Evolutionary conservation across 2,329 filamentous ascomycete species (phyloP).

Genomic region (Didymella pomorum): DNA sequence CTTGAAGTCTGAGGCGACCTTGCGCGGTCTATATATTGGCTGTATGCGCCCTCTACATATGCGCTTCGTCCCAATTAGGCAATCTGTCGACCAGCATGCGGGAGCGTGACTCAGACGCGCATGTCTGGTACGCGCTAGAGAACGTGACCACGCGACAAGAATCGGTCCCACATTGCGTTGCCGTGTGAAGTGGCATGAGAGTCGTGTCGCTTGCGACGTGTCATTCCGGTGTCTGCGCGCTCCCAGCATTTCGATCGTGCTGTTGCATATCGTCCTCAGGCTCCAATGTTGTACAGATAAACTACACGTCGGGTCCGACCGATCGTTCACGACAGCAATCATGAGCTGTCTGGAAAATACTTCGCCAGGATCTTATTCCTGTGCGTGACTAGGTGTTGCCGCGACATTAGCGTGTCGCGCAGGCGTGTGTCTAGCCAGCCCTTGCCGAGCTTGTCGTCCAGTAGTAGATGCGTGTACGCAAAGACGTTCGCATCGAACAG

Average conservation of each 20-base stretch:
- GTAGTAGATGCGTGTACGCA: constrained; percentile 83
- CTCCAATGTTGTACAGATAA: constrained; percentile 11
- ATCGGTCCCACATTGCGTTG: constrained; percentile 6
- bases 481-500: constrained; percentile 90
- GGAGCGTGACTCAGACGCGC: constrained; percentile 43
- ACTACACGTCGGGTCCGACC: constrained; percentile 2
- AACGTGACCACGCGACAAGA: constrained; percentile 19
- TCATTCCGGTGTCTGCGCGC: background rate
- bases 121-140: constrained; percentile 20
- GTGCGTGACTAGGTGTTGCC: constrained; percentile 71
- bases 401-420: constrained; percentile 62
- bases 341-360: constrained; percentile 55
- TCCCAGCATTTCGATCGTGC: background rate
- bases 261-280: background rate
- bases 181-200: background rate
- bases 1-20: constrained; percentile 20
- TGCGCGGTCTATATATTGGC: constrained; percentile 31
- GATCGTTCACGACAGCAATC: background rate
- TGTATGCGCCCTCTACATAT: constrained; percentile 26
- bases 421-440: constrained; percentile 71
- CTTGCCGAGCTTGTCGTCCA: constrained; percentile 66
- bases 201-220: background rate
- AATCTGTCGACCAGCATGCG: constrained; percentile 39
- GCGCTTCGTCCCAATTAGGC: constrained; percentile 31
- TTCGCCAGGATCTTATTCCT: constrained; percentile 63